Evolutionary conservation across 2,329 filamentous ascomycete species (phyloP), one percentile per base, ranked within the genome.

Genomic region (Moelleriella libera): DNA sequence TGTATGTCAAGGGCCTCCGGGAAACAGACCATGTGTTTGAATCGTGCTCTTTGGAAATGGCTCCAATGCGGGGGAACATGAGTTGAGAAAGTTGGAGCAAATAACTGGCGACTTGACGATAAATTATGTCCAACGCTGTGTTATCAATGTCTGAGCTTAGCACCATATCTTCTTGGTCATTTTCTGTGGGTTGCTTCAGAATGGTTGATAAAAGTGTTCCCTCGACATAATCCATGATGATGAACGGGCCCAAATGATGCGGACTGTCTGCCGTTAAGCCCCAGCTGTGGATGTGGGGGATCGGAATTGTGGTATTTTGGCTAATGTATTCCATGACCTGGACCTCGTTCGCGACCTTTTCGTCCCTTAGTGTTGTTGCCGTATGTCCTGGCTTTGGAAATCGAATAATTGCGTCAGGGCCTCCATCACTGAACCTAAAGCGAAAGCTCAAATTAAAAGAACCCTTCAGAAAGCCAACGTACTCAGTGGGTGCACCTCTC

Each of bases 1-100:
- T 63, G 45, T 62, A 63, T n/a, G 63, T 67, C n/a, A 68, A 52
- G 6, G 65, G 64, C 48, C 62, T 51, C 48, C 50, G 46, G 21
- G 55, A 54, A 45, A 65, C 62, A 12, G 52, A 49, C 61, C 59
- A 70, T 41, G 14, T 30, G 14, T 46, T 46, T 10, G 29, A 5
- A 21, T 46, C 46, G n/a, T 29, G 5, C 29, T 57, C 51, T 45
- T 53, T 50, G 4, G 61, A 63, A 45, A 68, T 63, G 29, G 63
- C 59, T 6, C 63, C 62, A 37, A 67, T 64, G 4, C 44, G 37
- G 21, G 52, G 12, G 49, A 68, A 63, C 1, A 43, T 29, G 32
- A 63, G 54, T 29, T 52, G 49, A 49, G 57, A 67, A 37, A 68
- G 52, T 30, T 60, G 53, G 5, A 58, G 44, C n/a, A 58, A n/a